These are phyloP conservation scores for Thyridium curvatum DNA, from an alignment of 2,329 filamentous ascomycete genomes.

Conservation along the genomic window DNA sequence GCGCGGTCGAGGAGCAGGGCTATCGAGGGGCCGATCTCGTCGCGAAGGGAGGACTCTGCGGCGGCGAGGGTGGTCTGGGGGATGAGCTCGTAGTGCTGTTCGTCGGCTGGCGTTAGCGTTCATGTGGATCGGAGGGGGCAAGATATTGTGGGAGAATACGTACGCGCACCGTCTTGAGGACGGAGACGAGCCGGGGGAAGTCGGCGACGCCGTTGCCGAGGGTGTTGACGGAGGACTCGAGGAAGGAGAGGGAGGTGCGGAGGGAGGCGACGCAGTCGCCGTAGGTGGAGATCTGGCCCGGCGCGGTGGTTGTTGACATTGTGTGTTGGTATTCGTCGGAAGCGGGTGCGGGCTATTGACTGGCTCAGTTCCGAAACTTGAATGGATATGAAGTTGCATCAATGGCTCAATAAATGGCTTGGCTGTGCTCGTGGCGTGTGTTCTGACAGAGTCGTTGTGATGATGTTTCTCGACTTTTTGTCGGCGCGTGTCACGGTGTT, in stretches of 20 bases:
- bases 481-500: neutral
- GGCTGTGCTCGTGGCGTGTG: too few species aligned
- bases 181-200: constrained; percentile 47
- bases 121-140: constrained; percentile 1
- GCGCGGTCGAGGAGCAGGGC: constrained; percentile 71
- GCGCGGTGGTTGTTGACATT: constrained; percentile 4
- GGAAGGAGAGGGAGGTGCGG: constrained; percentile 52
- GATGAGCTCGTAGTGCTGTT: constrained; percentile 85
- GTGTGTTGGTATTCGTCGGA: neutral
- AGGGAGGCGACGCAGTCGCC: constrained; percentile 54
- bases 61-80: constrained; percentile 75
- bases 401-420: too few species aligned
- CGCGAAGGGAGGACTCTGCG: constrained; percentile 77
- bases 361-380: too few species aligned
- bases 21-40: constrained; percentile 86
- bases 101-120: neutral
- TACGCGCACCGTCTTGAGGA: constrained; percentile 54
- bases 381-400: too few species aligned
- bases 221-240: constrained; percentile 53
- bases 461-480: neutral
- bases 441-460: too few species aligned
- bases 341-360: too few species aligned
- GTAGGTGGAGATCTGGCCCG: constrained; percentile 30
- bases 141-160: constrained; percentile 12
- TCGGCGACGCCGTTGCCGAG: constrained; percentile 51